Base-by-base conservation (phyloP, 2,329 filamentous ascomycete species). In the Pezicula rhizophila region DNA sequence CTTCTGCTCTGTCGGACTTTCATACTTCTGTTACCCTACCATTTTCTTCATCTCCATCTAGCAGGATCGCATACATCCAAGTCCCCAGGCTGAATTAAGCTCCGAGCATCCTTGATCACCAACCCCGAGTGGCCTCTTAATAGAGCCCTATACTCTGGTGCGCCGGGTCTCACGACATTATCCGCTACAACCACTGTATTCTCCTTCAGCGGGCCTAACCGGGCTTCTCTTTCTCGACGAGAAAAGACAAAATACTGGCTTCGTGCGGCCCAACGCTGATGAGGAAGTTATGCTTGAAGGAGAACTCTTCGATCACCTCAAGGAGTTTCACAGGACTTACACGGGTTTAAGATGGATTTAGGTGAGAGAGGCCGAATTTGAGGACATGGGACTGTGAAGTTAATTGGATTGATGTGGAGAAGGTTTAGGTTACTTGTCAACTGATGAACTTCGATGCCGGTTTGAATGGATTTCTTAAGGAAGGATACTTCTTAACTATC, bases 191-290 rank as follows among this genome's bases (percentile, higher is more conserved):
- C 66, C 0, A 85, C 75, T 1, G 75, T 75, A 0, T 85, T 85
- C 0, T 74, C 72, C 0, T 70, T 71, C 2, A 91, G 70, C 35
- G 90, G 64, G 1, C 74, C 76, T 7, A 89, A 70, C 37, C 86
- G 75, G 85, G 86, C 63, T 84, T 86, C 46, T 77, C 69, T 52
- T 84, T 70, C n/a, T 71, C 70, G 50, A 91, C 88, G 28, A 89
- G 65, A 25, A 85, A 74, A 14, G 76, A 76, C 2, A 91, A 77
- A 47, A 89, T 82, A 52, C 72, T 75, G 45, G 85, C 85, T 68
- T 92, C 92, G 60, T 81, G 74, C 55, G 81, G 74, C 38, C 87
- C 86, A 2, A 91, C 79, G 54, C 89, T 91, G 82, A 91, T 91
- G 47, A 91, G 75, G 54, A 84, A 86, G 61, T 84, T 84, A 52